Evolutionary conservation across 805 yeast species (phyloP), one percentile per base, ranked within the genome.

Genomic region (Jamesozyma lodderae): DNA sequence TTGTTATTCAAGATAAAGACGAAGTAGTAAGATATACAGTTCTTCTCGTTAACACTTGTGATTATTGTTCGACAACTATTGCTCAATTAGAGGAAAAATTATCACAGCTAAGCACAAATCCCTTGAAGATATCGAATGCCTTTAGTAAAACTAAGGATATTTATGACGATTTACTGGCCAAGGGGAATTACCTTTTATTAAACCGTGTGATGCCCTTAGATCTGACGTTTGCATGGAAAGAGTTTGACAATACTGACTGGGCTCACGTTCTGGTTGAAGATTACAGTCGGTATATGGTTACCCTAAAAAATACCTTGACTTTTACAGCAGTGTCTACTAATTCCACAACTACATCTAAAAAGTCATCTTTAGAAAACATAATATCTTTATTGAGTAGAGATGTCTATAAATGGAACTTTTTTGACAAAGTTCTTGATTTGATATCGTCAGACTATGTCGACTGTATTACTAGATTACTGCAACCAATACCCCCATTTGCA

Each of bases 11-110:
- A 1, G 70, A 75, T 20, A 63, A 70, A 10, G 61, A 56, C 10
- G 90, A 82, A 46, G 78, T 84, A 1, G 63, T 84, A 15, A 70
- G 69, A 31, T 74, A 81, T 42, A 68, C 83, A 1, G 79, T 92
- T 21, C 64, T 85, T 53, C 72, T 87, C 8, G 62, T 90, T 25
- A 85, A 86, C 48, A 90, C 98, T 0, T 86, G 95, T 1, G 95
- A 90, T 55, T 92, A 88, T 57, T 79, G 95, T 42, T 73, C 84
- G 14, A 68, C 75, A 9, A 92, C 95, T 3, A 74, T 80, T 2
- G 70, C 70, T 10, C 96, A 92, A 54, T 62, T 92, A 32, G 86
- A 79, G 48, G 82, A 79, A 19, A 75, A 75, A 48, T 59, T 76
- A 13, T 41, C 57, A 53, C 65, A 65, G 33, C 49, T 69, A 58